Percentiles rank a stretch among this genome's conserved stretches.
Evolutionary conservation across 2,329 filamentous ascomycete genomes (phyloP).

Genomic region (Pseudodiploospora longispora): DNA sequence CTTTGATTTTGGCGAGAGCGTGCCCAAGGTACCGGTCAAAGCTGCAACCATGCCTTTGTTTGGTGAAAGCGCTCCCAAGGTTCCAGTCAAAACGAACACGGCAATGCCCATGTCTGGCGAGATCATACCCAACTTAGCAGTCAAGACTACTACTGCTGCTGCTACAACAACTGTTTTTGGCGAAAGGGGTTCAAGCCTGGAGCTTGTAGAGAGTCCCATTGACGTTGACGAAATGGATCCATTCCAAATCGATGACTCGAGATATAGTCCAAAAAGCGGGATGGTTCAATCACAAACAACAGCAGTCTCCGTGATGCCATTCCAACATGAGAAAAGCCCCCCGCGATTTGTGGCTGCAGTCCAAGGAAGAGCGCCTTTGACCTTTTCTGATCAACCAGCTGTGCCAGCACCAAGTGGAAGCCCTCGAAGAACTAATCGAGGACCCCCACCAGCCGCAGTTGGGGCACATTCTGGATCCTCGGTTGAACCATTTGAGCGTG

Average conservation of each 20-base stretch:
- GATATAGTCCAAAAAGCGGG: no score
- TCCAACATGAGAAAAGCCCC: no score
- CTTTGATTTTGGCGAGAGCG: constrained; percentile 29
- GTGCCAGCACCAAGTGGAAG: no score
- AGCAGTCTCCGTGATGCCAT: no score
- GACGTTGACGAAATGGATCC: constrained; percentile 5
- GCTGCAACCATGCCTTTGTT: neutral
- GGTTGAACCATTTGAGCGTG: constrained; percentile 14
- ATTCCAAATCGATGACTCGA: constrained; percentile 1
- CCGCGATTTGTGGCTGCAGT: no score
- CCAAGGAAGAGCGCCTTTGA: no score
- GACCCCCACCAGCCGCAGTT: constrained; percentile 3
- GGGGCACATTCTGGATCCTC: constrained; percentile 12
- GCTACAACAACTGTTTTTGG: neutral
- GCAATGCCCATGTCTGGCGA: no score
- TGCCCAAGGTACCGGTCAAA: constrained; percentile 12
- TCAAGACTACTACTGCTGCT: neutral
- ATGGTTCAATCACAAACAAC: no score
- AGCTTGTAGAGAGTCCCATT: constrained; percentile 7
- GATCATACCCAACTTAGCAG: neutral
- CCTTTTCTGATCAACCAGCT: no score
- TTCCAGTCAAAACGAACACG: no score
- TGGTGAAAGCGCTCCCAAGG: no score
- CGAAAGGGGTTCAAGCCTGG: neutral
- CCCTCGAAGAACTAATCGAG: neutral